Conservation (phyloP, 2,329 filamentous ascomycete genomes). For the Fusarium humuli region DNA sequence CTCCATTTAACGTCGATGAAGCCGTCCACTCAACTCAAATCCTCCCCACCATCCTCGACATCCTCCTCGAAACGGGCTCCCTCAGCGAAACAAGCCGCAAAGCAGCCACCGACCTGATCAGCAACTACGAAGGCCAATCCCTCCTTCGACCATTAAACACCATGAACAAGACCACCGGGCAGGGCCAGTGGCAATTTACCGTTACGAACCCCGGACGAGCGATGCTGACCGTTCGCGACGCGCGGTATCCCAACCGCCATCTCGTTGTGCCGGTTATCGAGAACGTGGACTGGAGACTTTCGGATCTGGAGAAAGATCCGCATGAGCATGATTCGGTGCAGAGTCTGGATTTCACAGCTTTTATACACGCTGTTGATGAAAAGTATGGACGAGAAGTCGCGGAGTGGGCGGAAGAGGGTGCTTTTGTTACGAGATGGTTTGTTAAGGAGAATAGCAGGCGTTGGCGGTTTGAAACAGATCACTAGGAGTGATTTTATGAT, state of each 20-base stretch:
- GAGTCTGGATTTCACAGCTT: slow-evolving; percentile 43
- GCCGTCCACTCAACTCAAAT: slow-evolving; percentile 49
- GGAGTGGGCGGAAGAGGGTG: slow-evolving; percentile 50
- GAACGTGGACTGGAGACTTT: slow-evolving; percentile 51
- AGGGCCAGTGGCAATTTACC: slow-evolving; percentile 51
- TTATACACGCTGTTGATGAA: slow-evolving; percentile 43
- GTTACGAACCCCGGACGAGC: slow-evolving; percentile 51
- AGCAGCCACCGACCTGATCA: slow-evolving; percentile 42
- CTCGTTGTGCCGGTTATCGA: slow-evolving; percentile 50
- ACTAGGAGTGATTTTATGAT: slow-evolving; percentile 26
- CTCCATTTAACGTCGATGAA: slow-evolving; percentile 45
- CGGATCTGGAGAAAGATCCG: slow-evolving; percentile 44
- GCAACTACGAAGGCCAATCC: slow-evolving; percentile 51
- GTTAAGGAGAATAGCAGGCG: slow-evolving; percentile 52
- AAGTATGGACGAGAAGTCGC: slow-evolving; percentile 45
- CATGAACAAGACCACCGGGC: slow-evolving; percentile 25
- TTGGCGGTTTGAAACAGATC: slow-evolving; percentile 47
- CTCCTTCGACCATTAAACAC: slow-evolving; percentile 43
- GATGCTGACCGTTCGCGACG: slow-evolving; percentile 51
- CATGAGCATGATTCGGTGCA: slow-evolving; percentile 44
- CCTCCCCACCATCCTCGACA: slow-evolving; percentile 50
- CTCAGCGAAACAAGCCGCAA: slow-evolving; percentile 36
- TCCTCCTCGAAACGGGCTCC: slow-evolving; percentile 49
- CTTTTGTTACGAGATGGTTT: slow-evolving; percentile 51
- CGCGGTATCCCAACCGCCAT: slow-evolving; percentile 46